Conservation (phyloP, 2,329 filamentous ascomycete genomes). For the Zalaria obscura region DNA sequence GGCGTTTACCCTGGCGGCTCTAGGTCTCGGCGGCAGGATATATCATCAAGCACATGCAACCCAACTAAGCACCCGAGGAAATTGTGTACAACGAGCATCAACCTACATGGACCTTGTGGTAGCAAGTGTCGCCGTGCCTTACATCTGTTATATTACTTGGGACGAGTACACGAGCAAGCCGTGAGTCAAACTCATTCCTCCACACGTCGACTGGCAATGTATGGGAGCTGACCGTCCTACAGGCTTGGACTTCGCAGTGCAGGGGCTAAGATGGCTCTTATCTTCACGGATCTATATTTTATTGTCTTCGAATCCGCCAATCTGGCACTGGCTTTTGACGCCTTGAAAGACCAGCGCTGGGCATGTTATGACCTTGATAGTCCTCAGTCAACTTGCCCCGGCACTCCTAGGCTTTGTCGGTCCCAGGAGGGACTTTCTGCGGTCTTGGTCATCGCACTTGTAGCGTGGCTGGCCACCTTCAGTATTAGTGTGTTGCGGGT, state of each 20-base stretch:
- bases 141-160: conserved; percentile 85
- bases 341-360: conserved; percentile 51
- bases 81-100: conserved; percentile 39
- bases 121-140: conserved; percentile 76
- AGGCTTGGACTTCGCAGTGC: conserved; percentile 66
- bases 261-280: conserved; percentile 73
- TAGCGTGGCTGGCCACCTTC: conserved; percentile 87
- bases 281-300: conserved; percentile 86
- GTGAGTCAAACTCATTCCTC: conserved; percentile 7
- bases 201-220: too few relatives aligned
- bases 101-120: conserved; percentile 81
- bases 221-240: too few relatives aligned
- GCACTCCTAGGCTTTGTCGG: conserved; percentile 36
- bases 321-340: conserved; percentile 76
- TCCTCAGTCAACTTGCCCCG: conserved; percentile 18
- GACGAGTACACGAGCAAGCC: conserved; percentile 95
- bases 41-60: conserved; percentile 32
- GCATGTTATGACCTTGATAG: conserved; percentile 22
- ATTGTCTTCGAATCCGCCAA: conserved; percentile 96
- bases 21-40: conserved; percentile 66
- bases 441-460: conserved; percentile 65
- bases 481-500: conserved; percentile 49
- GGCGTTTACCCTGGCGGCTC: conserved; percentile 65
- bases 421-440: conserved; percentile 59
- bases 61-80: conserved; percentile 17